phyloP scores from a whole-genome alignment of 305 asterid species.

The Fraxinus latifolia region DNA sequence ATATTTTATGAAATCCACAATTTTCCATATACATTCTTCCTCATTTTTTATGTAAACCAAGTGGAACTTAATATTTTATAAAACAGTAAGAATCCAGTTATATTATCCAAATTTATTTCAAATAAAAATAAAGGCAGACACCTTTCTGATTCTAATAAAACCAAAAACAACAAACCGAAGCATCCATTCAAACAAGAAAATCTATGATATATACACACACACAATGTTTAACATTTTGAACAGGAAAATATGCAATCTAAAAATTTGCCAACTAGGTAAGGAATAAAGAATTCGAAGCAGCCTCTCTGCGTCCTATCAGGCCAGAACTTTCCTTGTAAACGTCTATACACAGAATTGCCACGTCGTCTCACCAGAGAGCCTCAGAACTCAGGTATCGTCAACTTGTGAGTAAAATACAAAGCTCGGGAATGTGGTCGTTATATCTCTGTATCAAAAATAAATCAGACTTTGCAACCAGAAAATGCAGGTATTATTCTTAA shows the following conservation, averaged over 20 bases:
- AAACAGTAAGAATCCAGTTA: not conserved
- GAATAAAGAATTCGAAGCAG: not conserved
- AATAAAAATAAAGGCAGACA: not conserved
- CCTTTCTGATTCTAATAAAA: not conserved
- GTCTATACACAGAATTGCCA: not conserved
- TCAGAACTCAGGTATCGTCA: conserved; percentile 24
- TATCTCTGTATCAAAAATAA: conserved; percentile 27
- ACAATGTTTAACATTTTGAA: not conserved
- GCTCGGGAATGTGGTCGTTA: conserved; percentile 34
- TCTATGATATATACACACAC: not conserved
- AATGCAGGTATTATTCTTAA: not conserved
- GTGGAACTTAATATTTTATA: too few species aligned
- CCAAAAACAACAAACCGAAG: not conserved
- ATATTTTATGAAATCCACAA: too few species aligned
- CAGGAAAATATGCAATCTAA: not conserved
- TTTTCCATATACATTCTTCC: not conserved
- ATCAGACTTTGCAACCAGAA: not conserved
- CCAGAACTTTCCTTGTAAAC: not conserved
- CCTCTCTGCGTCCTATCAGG: not conserved
- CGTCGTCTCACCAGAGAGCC: not conserved
- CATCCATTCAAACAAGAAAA: not conserved
- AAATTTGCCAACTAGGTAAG: not conserved
- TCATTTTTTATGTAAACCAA: not conserved
- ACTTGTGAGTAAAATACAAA: conserved; percentile 36
- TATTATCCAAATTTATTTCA: not conserved